phyloP scores from a whole-genome alignment of 495 filamentous ascomycete species.

The Penicillium coffeae region DNA sequence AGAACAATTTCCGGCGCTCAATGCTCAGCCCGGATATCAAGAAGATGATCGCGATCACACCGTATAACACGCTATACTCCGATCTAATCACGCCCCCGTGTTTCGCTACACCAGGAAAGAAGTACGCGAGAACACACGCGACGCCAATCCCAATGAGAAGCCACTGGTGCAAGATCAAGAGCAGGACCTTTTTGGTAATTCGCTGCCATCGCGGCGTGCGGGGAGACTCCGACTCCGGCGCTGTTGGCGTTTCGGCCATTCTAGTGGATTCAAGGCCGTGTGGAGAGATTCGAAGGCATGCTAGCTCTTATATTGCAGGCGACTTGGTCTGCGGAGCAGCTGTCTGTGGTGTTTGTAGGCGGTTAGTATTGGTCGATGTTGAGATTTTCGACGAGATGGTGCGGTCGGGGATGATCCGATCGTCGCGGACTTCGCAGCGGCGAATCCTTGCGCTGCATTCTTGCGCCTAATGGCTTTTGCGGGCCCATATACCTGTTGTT shows the following conservation, averaged over 20 bases:
- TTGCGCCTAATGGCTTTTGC: constrained; percentile 1
- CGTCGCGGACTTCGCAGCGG: constrained; percentile 14
- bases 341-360: background rate
- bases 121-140: constrained; percentile 48
- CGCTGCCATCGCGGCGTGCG: constrained; percentile 5
- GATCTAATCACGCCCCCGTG: constrained; percentile 50
- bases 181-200: constrained; percentile 17
- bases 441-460: no score
- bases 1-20: constrained; percentile 46
- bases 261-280: background rate
- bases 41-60: constrained; percentile 51
- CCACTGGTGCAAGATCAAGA: constrained; percentile 51
- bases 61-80: constrained; percentile 53
- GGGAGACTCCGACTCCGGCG: background rate
- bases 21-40: constrained; percentile 53
- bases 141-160: constrained; percentile 53
- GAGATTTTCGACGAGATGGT: constrained; percentile 7
- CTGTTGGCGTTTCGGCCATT: constrained; percentile 12
- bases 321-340: no score
- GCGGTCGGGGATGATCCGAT: constrained; percentile 23
- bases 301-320: no score
- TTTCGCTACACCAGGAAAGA: constrained; percentile 51
- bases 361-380: background rate
- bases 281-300: background rate
- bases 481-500: background rate